Evolutionary conservation across 257 asterid species (phyloP).

Genomic region (Eustoma russellianum): DNA sequence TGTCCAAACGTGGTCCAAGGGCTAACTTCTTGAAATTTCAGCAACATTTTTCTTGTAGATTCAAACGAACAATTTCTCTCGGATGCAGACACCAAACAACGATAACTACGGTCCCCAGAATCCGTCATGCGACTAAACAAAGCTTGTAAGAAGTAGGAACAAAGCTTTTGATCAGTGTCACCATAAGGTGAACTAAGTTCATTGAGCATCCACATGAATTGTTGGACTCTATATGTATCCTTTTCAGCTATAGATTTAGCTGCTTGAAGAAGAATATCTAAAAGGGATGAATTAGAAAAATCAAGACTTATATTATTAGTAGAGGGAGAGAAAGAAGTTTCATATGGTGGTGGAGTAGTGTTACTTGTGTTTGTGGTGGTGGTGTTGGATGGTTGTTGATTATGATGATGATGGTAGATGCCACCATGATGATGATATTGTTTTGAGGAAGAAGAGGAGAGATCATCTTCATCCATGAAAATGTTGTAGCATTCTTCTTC

Average conservation of each 20-base stretch:
- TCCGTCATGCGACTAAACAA: conserved; percentile 76
- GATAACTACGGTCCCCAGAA: conserved; percentile 56
- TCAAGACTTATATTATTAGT: conserved; percentile 36
- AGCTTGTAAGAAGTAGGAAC: conserved; percentile 78
- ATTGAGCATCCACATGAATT: conserved; percentile 95
- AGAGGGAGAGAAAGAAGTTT: conserved; percentile 34
- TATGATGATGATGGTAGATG: conserved; percentile 14
- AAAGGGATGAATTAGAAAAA: conserved; percentile 38
- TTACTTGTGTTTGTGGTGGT: conserved; percentile 27
- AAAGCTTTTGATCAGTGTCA: conserved; percentile 72
- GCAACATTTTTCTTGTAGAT: conserved; percentile 51
- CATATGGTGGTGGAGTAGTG: conserved; percentile 28
- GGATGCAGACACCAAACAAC: conserved; percentile 41
- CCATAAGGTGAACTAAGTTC: conserved; percentile 89
- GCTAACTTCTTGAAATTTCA: conserved; percentile 86
- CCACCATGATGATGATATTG: conserved; percentile 14
- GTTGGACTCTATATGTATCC: conserved; percentile 54
- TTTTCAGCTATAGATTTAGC: conserved; percentile 64
- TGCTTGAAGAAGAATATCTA: conserved; percentile 58
- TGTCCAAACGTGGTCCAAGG: conserved; percentile 95
- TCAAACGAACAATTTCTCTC: conserved; percentile 67
- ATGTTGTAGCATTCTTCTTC: conserved; percentile 90
- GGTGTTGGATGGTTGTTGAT: conserved; percentile 6
- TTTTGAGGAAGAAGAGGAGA: conserved; percentile 78
- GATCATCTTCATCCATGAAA: conserved; percentile 94